Base-by-base conservation (phyloP, 768 basidiomycete genomes). In the Hygrocybe coccinea region DNA sequence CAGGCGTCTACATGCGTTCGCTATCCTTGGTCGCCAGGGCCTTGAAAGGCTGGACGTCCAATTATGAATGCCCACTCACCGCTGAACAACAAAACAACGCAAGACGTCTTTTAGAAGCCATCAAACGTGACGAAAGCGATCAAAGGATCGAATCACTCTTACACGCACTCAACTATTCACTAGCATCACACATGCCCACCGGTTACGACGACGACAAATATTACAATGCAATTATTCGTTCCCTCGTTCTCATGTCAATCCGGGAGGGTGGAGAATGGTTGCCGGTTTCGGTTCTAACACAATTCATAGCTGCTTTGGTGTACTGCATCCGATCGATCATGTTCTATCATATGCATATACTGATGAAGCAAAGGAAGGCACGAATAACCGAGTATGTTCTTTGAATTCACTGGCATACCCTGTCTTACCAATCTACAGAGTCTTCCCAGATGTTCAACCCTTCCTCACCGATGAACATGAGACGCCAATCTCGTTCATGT, bases 301-400 rank as follows among this genome's bases (percentile, higher is more conserved):
- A 51, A 21, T 7, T 37, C 29, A 51, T 51, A 14, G 50, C 50
- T 8, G 50, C 50, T 7, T 10, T 37, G 10, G 36, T 37, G n/a
- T 51, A 51, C 35, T 51, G 34, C 12, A 38, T 51, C 19, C 50
- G 50, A 14, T 35, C 50, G 50, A 51, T 34, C 15, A 51, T 51
- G 50, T 21, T 51, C 12, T 51, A 36, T 29, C 50, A 51, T 25
- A 51, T 51, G 50, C 33, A 51, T 22, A 9, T 36, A 8, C 21
- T 51, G 9, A 38, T 22, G 34, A 15, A 51, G n/a, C 6, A 35
- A 12, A 5, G 21, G 6, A 10, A 21, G 11, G 50, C 36, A 11
- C 50, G 50, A n/a, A 15, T 38, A 5, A 7, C 29, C 21, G 17
- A 11, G 50, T 49, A 34, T 14, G 29, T 49, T 49, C 11, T 24